Evolutionary conservation across 192 early-diverging fungal species (phyloP).

Genomic region (Ambispora gerdemannii): DNA sequence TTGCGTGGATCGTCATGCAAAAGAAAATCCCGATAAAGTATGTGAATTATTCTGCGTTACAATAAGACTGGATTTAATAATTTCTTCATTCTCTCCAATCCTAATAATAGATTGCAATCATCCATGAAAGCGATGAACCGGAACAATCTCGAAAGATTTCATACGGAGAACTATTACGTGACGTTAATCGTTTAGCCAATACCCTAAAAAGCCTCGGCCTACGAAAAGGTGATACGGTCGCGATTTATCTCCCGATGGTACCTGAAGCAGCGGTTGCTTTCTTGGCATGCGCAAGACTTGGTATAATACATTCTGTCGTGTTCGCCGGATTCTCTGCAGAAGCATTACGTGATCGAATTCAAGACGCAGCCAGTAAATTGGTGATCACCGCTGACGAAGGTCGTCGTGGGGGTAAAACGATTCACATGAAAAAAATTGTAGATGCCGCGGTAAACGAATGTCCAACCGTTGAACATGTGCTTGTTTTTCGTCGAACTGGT

Average conservation of each 20-base stretch:
- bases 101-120: constrained; percentile 64
- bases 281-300: constrained; percentile 92
- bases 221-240: constrained; percentile 89
- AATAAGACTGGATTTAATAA: not conserved
- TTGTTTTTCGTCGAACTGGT: constrained; percentile 91
- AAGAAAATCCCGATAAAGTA: constrained; percentile 69
- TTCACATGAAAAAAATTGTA: constrained; percentile 88
- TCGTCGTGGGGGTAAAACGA: constrained; percentile 82
- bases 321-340: constrained; percentile 97
- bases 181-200: constrained; percentile 86
- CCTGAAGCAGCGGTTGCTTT: constrained; percentile 91
- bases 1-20: constrained; percentile 93
- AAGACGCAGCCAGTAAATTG: constrained; percentile 74
- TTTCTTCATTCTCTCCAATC: not conserved
- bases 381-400: constrained; percentile 96
- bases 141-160: constrained; percentile 75
- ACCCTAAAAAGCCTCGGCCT: constrained; percentile 79
- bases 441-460: constrained; percentile 82
- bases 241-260: constrained; percentile 98
- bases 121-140: constrained; percentile 89
- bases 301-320: constrained; percentile 89
- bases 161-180: constrained; percentile 74
- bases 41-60: constrained; percentile 2
- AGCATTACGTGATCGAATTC: constrained; percentile 87
- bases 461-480: constrained; percentile 76